Evolutionary conservation across 805 yeast genomes (phyloP), one percentile per base, ranked within the genome.

Genomic region (Kodamaea neixiangensis): DNA sequence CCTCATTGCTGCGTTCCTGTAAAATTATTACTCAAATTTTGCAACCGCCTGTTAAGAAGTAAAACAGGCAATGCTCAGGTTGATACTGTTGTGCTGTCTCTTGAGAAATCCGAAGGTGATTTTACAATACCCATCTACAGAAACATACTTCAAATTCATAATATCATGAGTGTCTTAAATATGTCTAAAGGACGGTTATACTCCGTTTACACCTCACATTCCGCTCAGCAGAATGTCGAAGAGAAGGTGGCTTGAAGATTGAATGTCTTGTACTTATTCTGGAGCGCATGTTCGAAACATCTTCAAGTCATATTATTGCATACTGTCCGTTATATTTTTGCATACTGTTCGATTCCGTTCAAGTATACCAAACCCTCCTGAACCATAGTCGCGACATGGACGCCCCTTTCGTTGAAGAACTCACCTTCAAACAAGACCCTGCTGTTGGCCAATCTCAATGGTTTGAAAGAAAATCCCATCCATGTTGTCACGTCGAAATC

Each of bases 321-420:
- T n/a, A 11, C 29, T 35, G 18, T 19, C 60, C 65, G 20, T 40
- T 25, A 48, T 14, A 48, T 18, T 29, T 25, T 48, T 3, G 47
- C 51, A 9, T n/a, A 11, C 29, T 35, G 18, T 19, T 61, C 65
- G 20, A 65, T 40, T 1, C 64, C 67, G 42, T 65, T 64, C 46
- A 71, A 50, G 59, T 58, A 46, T 60, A 79, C 50, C 54, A 83
- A 67, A 0, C 89, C 90, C 63, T 87, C 91, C 64, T 87, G 93
- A 7, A 82, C 64, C 1, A 83, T 73, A 0, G 85, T 77, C 2
- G 88, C 87, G 2, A 82, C 76, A 50, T 84, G 76, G 25, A 72
- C 71, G 2, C 81, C 82, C 17, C 75, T 72, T 5, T 62, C 57
- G 44, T 76, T 69, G 64, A 69, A 86, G 61, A 85, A 73, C 54